Conservation (phyloP, 441 rosid species). For the Rhodomyrtus psidioides region DNA sequence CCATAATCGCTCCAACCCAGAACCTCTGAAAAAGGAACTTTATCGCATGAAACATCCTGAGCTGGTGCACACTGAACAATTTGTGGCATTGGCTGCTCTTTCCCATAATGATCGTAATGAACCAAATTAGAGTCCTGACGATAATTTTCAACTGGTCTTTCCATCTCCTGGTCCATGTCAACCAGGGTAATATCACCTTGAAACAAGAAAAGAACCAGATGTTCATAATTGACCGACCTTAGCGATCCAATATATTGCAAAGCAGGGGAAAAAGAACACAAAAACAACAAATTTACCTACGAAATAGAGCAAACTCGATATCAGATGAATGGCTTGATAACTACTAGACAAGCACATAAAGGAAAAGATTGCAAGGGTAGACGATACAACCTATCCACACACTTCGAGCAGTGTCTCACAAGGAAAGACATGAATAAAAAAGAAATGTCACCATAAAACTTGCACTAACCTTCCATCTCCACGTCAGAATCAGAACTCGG, state of each 20-base stretch:
- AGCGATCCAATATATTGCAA: not conserved
- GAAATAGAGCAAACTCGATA: not conserved
- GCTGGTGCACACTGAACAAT: constrained; percentile 12
- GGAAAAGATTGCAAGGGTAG: not conserved
- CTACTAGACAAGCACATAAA: not conserved
- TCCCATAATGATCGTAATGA: constrained; percentile 1
- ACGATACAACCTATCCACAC: not conserved
- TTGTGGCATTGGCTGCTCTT: constrained; percentile 10
- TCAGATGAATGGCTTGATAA: not conserved
- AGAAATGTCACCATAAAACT: not conserved
- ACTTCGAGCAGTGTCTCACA: not conserved
- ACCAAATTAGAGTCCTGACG: constrained; percentile 14
- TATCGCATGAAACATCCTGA: constrained; percentile 1
- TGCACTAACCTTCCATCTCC: constrained; percentile 81
- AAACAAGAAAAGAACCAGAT: not conserved
- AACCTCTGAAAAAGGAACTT: constrained; percentile 1
- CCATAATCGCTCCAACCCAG: constrained; percentile 19
- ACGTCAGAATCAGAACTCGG: constrained; percentile 52
- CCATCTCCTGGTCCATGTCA: constrained; percentile 24
- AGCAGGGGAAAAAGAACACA: not conserved
- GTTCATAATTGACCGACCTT: not conserved
- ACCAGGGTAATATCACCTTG: constrained; percentile 67
- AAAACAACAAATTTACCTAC: not conserved
- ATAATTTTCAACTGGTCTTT: constrained; percentile 13
- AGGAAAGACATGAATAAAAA: not conserved